Evolutionary conservation across 1,284 basidiomycete species (phyloP).

Genomic region (Cerioporus squamosus): DNA sequence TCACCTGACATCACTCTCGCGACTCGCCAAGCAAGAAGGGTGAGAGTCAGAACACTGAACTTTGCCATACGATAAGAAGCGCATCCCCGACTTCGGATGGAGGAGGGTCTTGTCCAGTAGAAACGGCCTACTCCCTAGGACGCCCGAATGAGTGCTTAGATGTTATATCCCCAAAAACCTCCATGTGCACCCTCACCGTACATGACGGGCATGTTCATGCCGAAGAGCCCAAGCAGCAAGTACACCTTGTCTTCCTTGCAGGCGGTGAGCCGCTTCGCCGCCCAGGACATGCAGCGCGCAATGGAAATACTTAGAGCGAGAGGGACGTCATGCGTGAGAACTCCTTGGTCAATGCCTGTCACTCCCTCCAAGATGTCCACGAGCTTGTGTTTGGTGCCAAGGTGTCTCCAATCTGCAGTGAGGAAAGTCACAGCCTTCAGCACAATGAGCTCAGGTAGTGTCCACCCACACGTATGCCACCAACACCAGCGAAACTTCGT

Average conservation of each 20-base stretch:
- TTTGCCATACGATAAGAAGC: too few relatives aligned
- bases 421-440: neutral
- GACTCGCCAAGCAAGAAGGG: too few relatives aligned
- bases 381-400: neutral
- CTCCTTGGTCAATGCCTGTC: neutral
- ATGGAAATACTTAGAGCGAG: neutral
- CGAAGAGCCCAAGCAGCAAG: neutral
- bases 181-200: conserved; percentile 1
- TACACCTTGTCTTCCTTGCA: conserved; percentile 3
- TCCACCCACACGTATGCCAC: conserved; percentile 2
- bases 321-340: neutral
- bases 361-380: neutral
- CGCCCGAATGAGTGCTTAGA: too few relatives aligned
- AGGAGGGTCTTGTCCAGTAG: neutral
- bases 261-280: neutral
- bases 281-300: conserved; percentile 1
- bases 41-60: too few relatives aligned
- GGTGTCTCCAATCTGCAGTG: neutral
- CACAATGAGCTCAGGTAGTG: neutral
- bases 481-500: neutral
- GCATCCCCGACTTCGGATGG: too few relatives aligned
- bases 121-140: too few relatives aligned
- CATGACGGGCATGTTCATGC: conserved; percentile 1
- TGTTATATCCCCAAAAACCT: too few relatives aligned
- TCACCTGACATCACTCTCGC: too few relatives aligned